Evolutionary conservation across 2,329 filamentous ascomycete genomes (phyloP).

Genomic region (Leptographium procerum): DNA sequence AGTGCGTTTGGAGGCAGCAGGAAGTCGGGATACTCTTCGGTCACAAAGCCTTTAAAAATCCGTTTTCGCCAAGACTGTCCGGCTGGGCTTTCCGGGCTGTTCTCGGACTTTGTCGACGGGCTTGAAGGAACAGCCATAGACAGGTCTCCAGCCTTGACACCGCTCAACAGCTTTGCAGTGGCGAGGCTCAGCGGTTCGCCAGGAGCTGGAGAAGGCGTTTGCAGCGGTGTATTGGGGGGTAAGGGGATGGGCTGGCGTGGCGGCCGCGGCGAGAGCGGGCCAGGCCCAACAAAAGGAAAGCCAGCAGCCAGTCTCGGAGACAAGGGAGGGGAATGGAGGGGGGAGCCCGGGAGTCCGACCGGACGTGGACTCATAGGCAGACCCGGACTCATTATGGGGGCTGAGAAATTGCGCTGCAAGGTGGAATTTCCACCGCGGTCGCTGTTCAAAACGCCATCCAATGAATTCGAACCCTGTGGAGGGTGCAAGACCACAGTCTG

Average conservation of each 20-base stretch:
- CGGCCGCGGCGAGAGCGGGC: constrained; percentile 54
- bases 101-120: constrained; percentile 9
- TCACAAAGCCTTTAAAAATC: constrained; percentile 66
- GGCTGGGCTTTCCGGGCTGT: constrained; percentile 25
- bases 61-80: constrained; percentile 27
- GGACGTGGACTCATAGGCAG: constrained; percentile 51
- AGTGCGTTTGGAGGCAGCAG: constrained; percentile 81
- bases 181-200: constrained; percentile 22
- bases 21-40: constrained; percentile 77
- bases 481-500: constrained; percentile 17
- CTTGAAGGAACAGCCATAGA: constrained; percentile 14
- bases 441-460: constrained; percentile 39
- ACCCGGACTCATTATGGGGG: constrained; percentile 45
- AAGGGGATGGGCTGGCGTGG: constrained; percentile 63
- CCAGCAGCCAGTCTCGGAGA: constrained; percentile 45
- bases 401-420: constrained; percentile 15
- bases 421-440: constrained; percentile 12
- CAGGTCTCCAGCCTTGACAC: constrained; percentile 18
- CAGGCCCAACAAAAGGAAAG: constrained; percentile 9
- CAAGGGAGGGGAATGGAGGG: constrained; percentile 52
- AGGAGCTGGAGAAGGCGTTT: constrained; percentile 38
- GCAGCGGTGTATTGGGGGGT: constrained; percentile 56
- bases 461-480: constrained; percentile 27
- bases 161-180: constrained; percentile 29
- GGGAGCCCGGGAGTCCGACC: constrained; percentile 33